Evolutionary conservation across 768 basidiomycete genomes (phyloP).

Genomic region (Chalciporus pseudorubinellus): DNA sequence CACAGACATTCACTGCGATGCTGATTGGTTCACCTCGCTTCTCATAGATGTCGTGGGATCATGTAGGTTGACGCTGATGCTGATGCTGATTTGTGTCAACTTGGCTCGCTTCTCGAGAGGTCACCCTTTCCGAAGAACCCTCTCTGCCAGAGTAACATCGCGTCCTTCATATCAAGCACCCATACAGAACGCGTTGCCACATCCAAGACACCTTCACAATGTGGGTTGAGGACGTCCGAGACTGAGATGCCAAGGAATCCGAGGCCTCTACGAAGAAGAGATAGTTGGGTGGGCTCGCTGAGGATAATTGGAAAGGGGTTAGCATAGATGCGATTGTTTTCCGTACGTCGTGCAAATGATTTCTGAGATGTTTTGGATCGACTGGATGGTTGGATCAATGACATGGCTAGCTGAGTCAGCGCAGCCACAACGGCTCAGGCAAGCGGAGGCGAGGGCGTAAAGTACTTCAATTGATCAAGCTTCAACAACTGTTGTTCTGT

Average conservation of each 20-base stretch:
- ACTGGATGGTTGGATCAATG: conserved; percentile 43
- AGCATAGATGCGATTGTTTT: conserved; percentile 68
- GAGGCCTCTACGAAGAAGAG: conserved; percentile 45
- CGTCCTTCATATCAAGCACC: conserved; percentile 65
- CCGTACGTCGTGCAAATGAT: conserved; percentile 50
- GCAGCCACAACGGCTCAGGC: no score
- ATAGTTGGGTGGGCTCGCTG: conserved; percentile 37
- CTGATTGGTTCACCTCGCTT: no score
- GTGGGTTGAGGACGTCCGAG: conserved; percentile 65
- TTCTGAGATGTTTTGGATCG: conserved; percentile 44
- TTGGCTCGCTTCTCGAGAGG: conserved; percentile 85
- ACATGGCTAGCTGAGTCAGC: conserved; percentile 37
- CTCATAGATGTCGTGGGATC: no score
- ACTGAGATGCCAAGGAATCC: conserved; percentile 56
- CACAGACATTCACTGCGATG: no score
- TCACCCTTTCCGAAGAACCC: conserved; percentile 99
- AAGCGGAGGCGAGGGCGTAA: no score
- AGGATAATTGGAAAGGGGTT: conserved; percentile 67
- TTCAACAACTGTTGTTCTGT: no score
- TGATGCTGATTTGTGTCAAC: no score
- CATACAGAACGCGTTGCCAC: conserved; percentile 81
- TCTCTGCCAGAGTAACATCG: conserved; percentile 73
- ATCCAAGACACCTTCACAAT: conserved; percentile 78
- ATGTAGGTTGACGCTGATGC: no score
- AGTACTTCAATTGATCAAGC: no score